Base-by-base conservation (phyloP, 148 eudicot genomes). In the Euryodendron excelsum region DNA sequence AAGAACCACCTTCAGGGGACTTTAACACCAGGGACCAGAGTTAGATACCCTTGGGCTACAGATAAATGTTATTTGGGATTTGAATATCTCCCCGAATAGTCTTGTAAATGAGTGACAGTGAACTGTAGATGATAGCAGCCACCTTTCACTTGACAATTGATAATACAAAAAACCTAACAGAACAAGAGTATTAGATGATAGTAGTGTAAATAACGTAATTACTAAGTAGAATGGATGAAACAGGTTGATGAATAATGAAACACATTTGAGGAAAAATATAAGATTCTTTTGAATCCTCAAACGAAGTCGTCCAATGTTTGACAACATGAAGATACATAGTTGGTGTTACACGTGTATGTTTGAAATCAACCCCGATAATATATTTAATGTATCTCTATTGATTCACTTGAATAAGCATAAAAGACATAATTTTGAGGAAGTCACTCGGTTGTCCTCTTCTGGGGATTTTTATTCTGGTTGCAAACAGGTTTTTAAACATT, bases 121-220 rank as follows among this genome's bases (percentile, higher is more conserved):
- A 73, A 72, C 10, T 36, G 68, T 9, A 63, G 62, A 68, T 68
- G 52, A 68, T 41, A 68, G 72, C 53, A 67, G 48, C 71, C 71
- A 18, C 71, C 68, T 67, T 48, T n/a, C 21, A 37, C 28, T 36
- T 41, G 1, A 10, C 47, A 59, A 36, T 56, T 56, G 17, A 74
- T 59, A 21, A 59, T 7, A 3, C 48, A 74, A 6, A 56, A 30
- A 39, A 17, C 3, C 53, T 20, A 27, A 58, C 23, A 37, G 52
- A 58, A 74, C 34, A 55, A 34, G 33, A 23, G 33, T 17, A 58
- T 23, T 15, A 2, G 48, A 37, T 13, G 50, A 58, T n/a, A 36
- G 28, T 9, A 37, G 28, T 37, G 21, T 39, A 1, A 33, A 13
- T 33, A 2, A 33, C 33, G 17, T 31, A 33, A 18, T 34, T 63